Evolutionary conservation across 108 stramenopile species (phyloP), one percentile per base, ranked within the genome.

Genomic region (Parmales sp.): DNA sequence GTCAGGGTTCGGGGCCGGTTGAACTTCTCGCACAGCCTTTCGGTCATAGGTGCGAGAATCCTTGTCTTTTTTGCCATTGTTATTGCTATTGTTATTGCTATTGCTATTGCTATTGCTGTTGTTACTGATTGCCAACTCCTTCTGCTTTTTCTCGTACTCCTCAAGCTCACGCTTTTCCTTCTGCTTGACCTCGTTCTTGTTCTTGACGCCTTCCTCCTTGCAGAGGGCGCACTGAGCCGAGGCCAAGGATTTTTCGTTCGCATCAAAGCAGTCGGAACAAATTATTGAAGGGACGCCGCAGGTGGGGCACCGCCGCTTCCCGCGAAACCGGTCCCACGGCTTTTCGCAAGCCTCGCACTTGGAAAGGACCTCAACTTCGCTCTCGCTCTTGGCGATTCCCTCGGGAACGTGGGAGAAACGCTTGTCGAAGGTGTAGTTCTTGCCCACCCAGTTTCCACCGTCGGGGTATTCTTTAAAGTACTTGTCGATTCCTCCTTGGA

Each of bases 351-450:
- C 82, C 69, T 90, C 89, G 72, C 92, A 93, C 31, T 80, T 76
- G 44, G 86, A 84, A 79, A 87, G 76, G 26, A 75, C 74, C 31
- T 73, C 75, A 75, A 75, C 36, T 43, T 65, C 1, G 80, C 74
- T 38, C 1, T 54, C 67, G 76, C 28, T 64, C 37, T 16, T 31
- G 68, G 45, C 39, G 51, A 80, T 66, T 38, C 72, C 72, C 25
- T 82, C 82, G 16, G 88, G 88, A 16, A 84, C 88, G 69, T 93
- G 92, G 4, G 87, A 80, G 82, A 90, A 94, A 18, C 93, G 77
- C 69, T 91, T 91, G 68, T 95, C 94, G 74, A 95, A 95, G 0
- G 86, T 86, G 68, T 88, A 91, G 45, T 94, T 94, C 71, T 92
- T 94, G 0, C 93, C 93, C 44, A 75, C 69, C 88, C 89, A 94